Conservation (phyloP, 2,329 filamentous ascomycete species). For the Venturia asperata region DNA sequence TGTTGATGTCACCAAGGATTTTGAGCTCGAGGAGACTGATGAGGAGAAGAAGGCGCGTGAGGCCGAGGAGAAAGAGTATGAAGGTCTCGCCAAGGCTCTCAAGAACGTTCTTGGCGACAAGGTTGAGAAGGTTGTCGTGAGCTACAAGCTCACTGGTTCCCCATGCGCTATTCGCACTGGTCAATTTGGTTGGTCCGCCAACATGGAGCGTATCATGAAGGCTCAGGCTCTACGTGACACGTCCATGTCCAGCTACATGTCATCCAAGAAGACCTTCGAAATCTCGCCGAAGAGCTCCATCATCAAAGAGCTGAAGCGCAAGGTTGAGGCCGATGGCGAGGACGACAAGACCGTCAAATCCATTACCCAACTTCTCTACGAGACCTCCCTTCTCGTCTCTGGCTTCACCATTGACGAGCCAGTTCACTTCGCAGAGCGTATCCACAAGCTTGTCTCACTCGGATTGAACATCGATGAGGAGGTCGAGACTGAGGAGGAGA, state of each 20-base stretch:
- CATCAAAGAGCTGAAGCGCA: slow-evolving; percentile 98
- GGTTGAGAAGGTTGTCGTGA: slow-evolving; percentile 99
- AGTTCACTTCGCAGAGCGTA: slow-evolving; percentile 94
- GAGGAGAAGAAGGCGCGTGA: slow-evolving; percentile 97
- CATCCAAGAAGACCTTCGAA: slow-evolving; percentile 99
- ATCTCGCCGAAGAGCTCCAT: slow-evolving; percentile 98
- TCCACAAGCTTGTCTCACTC: slow-evolving; percentile 98
- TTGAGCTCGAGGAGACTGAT: slow-evolving; percentile 99
- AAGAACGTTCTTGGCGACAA: slow-evolving; percentile 99
- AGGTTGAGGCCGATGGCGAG: slow-evolving; percentile 96
- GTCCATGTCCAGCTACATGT: slow-evolving; percentile 99
- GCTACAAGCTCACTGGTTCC: slow-evolving; percentile 88
- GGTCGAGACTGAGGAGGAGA: slow-evolving; percentile 59
- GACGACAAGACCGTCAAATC: slow-evolving; percentile 99
- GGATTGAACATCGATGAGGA: slow-evolving; percentile 97
- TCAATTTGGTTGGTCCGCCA: slow-evolving; percentile 99
- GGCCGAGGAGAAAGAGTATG: slow-evolving; percentile 96
- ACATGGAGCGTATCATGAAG: slow-evolving; percentile 99
- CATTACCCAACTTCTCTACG: slow-evolving; percentile 95
- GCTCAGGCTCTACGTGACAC: slow-evolving; percentile 99
- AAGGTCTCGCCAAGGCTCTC: slow-evolving; percentile 87
- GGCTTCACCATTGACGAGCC: slow-evolving; percentile 99
- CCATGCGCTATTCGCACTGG: slow-evolving; percentile 99
- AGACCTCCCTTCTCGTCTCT: slow-evolving; percentile 96
- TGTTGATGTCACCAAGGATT: slow-evolving; percentile 99